Percentiles rank a stretch among this genome's conserved stretches.
Evolutionary conservation across 768 basidiomycete genomes (phyloP).

Genomic region (Podaxis rugospora): DNA sequence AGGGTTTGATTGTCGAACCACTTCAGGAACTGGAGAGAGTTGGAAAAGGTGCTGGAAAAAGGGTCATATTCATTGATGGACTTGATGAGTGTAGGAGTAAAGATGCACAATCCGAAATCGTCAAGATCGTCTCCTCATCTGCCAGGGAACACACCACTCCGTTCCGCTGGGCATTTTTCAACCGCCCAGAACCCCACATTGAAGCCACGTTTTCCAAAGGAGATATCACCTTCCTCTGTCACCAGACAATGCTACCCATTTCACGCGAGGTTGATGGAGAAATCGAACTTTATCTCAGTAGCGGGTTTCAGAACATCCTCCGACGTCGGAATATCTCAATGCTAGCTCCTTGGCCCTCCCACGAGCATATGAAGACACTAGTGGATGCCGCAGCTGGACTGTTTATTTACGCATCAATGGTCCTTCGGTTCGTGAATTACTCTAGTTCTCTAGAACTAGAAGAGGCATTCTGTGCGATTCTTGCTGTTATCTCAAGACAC

Average conservation of each 20-base stretch:
- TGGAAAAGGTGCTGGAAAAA: not conserved
- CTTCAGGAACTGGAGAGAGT: not conserved
- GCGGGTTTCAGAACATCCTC: not conserved
- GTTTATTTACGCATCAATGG: constrained; percentile 25
- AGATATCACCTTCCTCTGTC: not conserved
- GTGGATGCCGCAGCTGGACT: constrained; percentile 18
- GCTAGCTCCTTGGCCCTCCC: constrained; percentile 1
- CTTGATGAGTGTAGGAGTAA: not conserved
- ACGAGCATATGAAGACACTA: constrained; percentile 1
- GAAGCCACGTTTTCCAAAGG: not conserved
- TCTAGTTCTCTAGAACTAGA: constrained; percentile 2
- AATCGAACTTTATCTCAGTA: not conserved
- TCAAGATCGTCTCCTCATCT: not conserved
- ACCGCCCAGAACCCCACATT: not conserved
- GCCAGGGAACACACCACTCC: not conserved
- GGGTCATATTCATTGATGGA: not conserved
- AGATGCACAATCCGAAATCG: not conserved
- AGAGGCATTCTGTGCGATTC: not conserved
- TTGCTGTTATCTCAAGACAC: not conserved
- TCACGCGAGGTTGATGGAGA: not conserved
- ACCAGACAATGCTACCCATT: not conserved
- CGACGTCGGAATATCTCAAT: not conserved
- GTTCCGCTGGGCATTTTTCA: constrained; percentile 5
- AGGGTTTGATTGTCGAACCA: not conserved
- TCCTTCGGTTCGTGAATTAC: constrained; percentile 21